Evolutionary conservation across 2,329 filamentous ascomycete species (phyloP).

Genomic region (Aspergillus viridinutans): DNA sequence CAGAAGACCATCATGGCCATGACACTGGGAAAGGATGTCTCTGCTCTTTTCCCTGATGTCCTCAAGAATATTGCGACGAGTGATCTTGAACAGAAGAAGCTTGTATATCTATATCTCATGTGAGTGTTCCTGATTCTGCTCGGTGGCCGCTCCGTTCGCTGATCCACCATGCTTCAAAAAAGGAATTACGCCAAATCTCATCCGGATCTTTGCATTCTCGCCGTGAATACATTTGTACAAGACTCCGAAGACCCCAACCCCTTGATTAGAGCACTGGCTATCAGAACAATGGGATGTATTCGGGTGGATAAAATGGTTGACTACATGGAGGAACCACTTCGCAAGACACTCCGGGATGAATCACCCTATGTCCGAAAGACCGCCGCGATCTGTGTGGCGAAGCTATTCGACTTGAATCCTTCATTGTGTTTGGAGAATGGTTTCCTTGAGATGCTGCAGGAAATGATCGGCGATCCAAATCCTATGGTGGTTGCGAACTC

Average conservation of each 20-base stretch:
- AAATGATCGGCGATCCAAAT: conserved; percentile 94
- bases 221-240: conserved; percentile 98
- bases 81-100: conserved; percentile 98
- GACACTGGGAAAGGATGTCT: conserved; percentile 98
- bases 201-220: conserved; percentile 95
- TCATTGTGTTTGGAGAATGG: conserved; percentile 93
- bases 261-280: conserved; percentile 86
- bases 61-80: conserved; percentile 96
- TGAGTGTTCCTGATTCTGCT: conserved; percentile 42
- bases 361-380: conserved; percentile 98
- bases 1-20: conserved; percentile 99
- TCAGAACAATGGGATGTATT: conserved; percentile 98
- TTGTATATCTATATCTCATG: conserved; percentile 98
- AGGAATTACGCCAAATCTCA: conserved; percentile 99
- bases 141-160: conserved; percentile 8
- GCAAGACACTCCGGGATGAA: conserved; percentile 94
- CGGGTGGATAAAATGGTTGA: conserved; percentile 99
- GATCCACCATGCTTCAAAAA: conserved; percentile 9
- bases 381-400: conserved; percentile 94
- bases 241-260: conserved; percentile 98
- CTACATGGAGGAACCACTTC: conserved; percentile 96
- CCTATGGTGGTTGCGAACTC: conserved; percentile 99
- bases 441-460: conserved; percentile 88
- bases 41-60: conserved; percentile 92
- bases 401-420: conserved; percentile 93